Conservation (phyloP, 176 grass and related monocot genomes). For the Carex littledalei region DNA sequence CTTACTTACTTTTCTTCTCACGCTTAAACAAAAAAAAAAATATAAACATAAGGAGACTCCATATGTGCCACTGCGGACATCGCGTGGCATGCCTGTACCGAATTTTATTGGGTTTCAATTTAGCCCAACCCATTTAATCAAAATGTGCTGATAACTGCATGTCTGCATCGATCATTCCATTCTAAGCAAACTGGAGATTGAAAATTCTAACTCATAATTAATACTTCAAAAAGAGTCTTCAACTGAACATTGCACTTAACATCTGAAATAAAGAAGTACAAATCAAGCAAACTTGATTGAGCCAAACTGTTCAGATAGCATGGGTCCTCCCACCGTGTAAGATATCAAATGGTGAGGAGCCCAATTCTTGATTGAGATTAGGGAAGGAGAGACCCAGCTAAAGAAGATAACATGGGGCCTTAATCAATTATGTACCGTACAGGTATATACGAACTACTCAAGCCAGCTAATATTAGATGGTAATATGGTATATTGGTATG, state of each 20-base stretch:
- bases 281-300: not conserved
- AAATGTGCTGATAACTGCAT: not conserved
- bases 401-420: constrained; percentile 13
- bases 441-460: not conserved
- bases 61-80: too few species aligned
- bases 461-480: constrained; percentile 21
- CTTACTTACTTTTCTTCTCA: too few species aligned
- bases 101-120: not conserved
- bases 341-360: not conserved
- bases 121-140: not conserved
- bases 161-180: not conserved
- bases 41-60: too few species aligned
- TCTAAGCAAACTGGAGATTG: not conserved
- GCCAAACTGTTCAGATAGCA: not conserved
- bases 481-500: not conserved
- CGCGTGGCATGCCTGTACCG: not conserved
- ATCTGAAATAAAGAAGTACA: not conserved
- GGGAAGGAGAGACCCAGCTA: not conserved
- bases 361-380: constrained; percentile 2
- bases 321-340: not conserved
- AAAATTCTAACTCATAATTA: not conserved
- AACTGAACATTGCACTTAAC: not conserved
- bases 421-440: constrained; percentile 24
- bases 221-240: too few species aligned
- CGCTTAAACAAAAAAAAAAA: too few species aligned